These are phyloP conservation scores for Cutaneotrichosporon arboriforme DNA, from an alignment of 1,284 basidiomycete species.

Conservation along the genomic window DNA sequence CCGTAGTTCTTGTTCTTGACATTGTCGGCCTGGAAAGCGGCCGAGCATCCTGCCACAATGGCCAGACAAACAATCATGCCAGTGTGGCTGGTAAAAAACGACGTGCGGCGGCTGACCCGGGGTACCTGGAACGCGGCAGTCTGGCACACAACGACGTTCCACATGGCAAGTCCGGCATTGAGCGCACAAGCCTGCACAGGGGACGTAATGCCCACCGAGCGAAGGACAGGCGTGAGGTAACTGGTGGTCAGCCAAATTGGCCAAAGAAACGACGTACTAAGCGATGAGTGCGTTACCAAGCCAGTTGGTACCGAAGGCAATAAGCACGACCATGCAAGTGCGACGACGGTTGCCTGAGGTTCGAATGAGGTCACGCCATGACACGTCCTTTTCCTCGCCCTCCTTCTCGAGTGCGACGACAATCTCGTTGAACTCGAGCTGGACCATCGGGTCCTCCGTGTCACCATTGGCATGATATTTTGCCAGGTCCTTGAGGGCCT, in stretches of 20 bases:
- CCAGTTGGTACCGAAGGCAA: conserved; percentile 53
- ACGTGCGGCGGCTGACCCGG: conserved; percentile 1
- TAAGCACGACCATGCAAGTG: conserved; percentile 33
- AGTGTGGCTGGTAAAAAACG: conserved; percentile 9
- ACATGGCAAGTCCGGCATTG: conserved; percentile 24
- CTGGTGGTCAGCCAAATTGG: neutral
- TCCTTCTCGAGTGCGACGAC: conserved; percentile 26
- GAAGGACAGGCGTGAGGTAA: conserved; percentile 24
- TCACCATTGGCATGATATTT: conserved; percentile 31
- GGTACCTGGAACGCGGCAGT: conserved; percentile 5
- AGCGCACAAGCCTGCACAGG: conserved; percentile 25
- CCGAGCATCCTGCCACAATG: conserved; percentile 4
- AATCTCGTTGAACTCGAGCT: conserved; percentile 32
- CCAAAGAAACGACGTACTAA: conserved; percentile 27
- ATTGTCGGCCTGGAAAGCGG: conserved; percentile 3
- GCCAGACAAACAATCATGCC: conserved; percentile 8
- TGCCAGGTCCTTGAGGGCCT: conserved; percentile 30
- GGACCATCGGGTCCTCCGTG: conserved; percentile 22
- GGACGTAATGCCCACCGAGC: conserved; percentile 7
- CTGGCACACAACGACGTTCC: conserved; percentile 20
- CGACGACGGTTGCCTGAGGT: conserved; percentile 35
- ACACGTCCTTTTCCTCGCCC: conserved; percentile 13
- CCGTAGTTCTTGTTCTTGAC: conserved; percentile 6
- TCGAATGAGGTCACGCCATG: conserved; percentile 31
- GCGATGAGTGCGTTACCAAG: conserved; percentile 49